Evolutionary conservation across 257 asterid genomes (phyloP), one percentile per base, ranked within the genome.

Genomic region (Eustoma russellianum): DNA sequence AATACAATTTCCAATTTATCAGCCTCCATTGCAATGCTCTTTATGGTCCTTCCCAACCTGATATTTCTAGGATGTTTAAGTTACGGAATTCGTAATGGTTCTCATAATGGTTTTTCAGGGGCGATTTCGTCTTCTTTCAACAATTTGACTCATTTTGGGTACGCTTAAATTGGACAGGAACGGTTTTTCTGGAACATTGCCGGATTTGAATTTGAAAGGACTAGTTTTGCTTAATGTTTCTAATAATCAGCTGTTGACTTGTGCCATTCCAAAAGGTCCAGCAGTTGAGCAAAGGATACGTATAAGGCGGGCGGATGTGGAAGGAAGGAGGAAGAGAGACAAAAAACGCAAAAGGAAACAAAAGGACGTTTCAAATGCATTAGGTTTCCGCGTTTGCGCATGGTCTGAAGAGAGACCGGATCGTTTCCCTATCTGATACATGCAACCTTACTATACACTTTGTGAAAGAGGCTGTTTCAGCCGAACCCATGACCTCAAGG

Each of bases 21-120:
- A 90, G 98, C 63, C 91, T 90, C 54, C 93, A 96, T 7, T 90
- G 79, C 66, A 90, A 90, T 63, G 63, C 92, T 5, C 81, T 90
- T 5, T 57, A 91, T 8, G 85, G 94, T 4, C 76, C 76, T 2
- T 70, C 86, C 2, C 95, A 89, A 9, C 41, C 83, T 19, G 93
- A 79, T 52, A 40, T 90, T 51, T 16, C 85, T 6, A 67, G 82
- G 5, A 78, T 90, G 28, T 51, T 64, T 7, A 55, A 61, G 15
- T 84, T 90, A 10, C 85, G 88, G 10, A 79, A 80, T 59, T 63
- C 86, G 5, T 86, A 82, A 89, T 71, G 63, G 86, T 0, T 89
- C 81, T 0, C 76, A 76, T 15, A 89, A 89, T 59, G 77, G 79
- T 44, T 83, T 89, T 41, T 81, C 95, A 16, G 95, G 97, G 33